These are phyloP conservation scores for Claviceps sp. DNA, from an alignment of 2,329 filamentous ascomycete genomes.

Conservation along the genomic window DNA sequence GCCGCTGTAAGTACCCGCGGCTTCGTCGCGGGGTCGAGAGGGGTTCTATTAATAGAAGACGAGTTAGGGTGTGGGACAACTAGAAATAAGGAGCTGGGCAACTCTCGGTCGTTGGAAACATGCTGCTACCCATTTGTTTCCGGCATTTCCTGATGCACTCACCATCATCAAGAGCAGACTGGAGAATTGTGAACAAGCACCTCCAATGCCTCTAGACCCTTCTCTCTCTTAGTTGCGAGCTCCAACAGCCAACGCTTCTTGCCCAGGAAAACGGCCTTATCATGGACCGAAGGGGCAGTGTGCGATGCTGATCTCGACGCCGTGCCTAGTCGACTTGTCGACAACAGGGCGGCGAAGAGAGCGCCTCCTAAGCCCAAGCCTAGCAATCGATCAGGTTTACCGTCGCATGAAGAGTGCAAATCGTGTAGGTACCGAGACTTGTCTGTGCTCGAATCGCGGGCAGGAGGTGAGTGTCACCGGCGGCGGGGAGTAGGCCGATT, in stretches of 20 bases:
- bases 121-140: not conserved
- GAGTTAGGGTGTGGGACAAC: not conserved
- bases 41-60: conserved; percentile 34
- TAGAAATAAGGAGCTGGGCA: not conserved
- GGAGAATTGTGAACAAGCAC: conserved; percentile 20
- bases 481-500: not conserved
- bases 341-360: conserved; percentile 14
- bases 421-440: not conserved
- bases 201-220: conserved; percentile 20
- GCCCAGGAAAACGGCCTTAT: conserved; percentile 8
- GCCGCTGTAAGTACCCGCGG: conserved; percentile 42
- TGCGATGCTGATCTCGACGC: conserved; percentile 13
- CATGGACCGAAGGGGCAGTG: conserved; percentile 15
- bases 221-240: conserved; percentile 10
- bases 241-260: conserved; percentile 11
- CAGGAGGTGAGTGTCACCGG: not conserved
- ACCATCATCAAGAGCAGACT: conserved; percentile 35
- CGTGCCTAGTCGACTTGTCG: conserved; percentile 10
- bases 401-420: conserved; percentile 17
- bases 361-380: conserved; percentile 20
- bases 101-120: not conserved
- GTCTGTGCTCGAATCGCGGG: conserved; percentile 1
- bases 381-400: conserved; percentile 13
- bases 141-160: conserved; percentile 15
- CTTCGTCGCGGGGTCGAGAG: conserved; percentile 40